Conservation (phyloP, 2,329 filamentous ascomycete species). For the Apiospora kogelbergensis region DNA sequence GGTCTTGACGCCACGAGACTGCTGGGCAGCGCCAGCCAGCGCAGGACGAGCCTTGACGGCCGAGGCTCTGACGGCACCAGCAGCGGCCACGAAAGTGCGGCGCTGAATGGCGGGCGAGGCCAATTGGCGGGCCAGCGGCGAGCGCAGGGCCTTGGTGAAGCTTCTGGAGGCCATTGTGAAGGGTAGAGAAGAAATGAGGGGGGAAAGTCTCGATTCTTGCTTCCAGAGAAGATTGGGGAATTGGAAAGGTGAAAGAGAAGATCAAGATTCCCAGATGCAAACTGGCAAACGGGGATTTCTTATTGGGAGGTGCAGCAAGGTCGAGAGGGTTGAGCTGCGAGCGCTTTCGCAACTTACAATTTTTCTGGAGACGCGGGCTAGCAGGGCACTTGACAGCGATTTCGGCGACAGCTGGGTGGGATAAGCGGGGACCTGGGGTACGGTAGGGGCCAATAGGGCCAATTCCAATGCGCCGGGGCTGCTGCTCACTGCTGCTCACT, state of each 20-base stretch:
- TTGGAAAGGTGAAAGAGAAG: conserved; percentile 16
- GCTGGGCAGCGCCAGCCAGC: conserved; percentile 52
- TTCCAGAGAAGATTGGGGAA: conserved; percentile 20
- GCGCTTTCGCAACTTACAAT: conserved; percentile 10
- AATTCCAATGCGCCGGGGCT: conserved; percentile 2
- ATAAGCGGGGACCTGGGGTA: neutral
- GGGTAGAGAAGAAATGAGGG: conserved; percentile 26
- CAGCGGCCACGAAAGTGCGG: conserved; percentile 62
- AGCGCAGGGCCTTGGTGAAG: conserved; percentile 67
- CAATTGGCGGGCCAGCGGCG: conserved; percentile 64
- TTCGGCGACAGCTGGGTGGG: neutral
- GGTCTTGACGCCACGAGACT: conserved; percentile 91
- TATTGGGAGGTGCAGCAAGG: conserved; percentile 1
- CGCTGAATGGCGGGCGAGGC: conserved; percentile 59
- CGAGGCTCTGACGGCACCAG: conserved; percentile 54
- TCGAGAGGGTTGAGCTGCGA: neutral
- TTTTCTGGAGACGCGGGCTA: conserved; percentile 1
- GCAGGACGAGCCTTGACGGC: conserved; percentile 46
- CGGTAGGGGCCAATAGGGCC: neutral
- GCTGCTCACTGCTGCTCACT: neutral
- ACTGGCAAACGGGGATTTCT: neutral
- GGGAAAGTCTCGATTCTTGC: conserved; percentile 19
- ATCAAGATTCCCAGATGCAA: neutral
- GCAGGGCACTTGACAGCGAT: conserved; percentile 5
- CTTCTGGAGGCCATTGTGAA: conserved; percentile 75